Evolutionary conservation across 768 basidiomycete genomes (phyloP), one percentile per base, ranked within the genome.

Genomic region (Leccinum longicurvipes): DNA sequence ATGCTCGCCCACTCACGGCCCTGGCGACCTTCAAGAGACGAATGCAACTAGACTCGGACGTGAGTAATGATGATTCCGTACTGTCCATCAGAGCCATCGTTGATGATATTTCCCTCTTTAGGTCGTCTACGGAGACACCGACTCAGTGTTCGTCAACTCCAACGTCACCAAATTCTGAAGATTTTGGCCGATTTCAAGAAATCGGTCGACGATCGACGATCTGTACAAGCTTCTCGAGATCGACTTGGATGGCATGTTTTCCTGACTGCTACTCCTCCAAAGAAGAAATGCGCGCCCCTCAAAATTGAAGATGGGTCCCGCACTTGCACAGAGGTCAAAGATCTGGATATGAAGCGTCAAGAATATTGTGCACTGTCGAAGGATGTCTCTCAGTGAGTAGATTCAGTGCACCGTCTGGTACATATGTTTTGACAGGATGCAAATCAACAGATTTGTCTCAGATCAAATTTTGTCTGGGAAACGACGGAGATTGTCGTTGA

Each of bases 91-190:
- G 31, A 44, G 19, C 25, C 24, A 6, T 11, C 39, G 24, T 29
- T 23, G 31, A 54, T 36, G 6, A 28, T 51, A 42, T 53, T 11
- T 55, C 50, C 17, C n/a, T 10, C 19, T 21, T 21, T 55, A 98
- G 96, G 96, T 99, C 63, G 88, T 99, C 8, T 99, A 99, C 63
- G 97, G 97, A 60, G 97, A 99, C 67, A 99, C 97, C 0, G 97
- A 99, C 70, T 99, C 97, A 0, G 91, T 99, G 53, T 98, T 99
- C 70, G 91, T 99, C 62, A 98, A 99, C 73, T 94, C 97, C 4
- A 93, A 94, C 63, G 91, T 89, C 27, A 89, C 85, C 0, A 90
- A 94, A 42, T 83, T 95, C 78, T 96, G 50, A 89, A 89, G 74
- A 97, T 96, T 53, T 94, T 95, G 2, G 82, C 82, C 5, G 84